Conservation (phyloP, 768 basidiomycete species). For the Trametes sanguinea region DNA sequence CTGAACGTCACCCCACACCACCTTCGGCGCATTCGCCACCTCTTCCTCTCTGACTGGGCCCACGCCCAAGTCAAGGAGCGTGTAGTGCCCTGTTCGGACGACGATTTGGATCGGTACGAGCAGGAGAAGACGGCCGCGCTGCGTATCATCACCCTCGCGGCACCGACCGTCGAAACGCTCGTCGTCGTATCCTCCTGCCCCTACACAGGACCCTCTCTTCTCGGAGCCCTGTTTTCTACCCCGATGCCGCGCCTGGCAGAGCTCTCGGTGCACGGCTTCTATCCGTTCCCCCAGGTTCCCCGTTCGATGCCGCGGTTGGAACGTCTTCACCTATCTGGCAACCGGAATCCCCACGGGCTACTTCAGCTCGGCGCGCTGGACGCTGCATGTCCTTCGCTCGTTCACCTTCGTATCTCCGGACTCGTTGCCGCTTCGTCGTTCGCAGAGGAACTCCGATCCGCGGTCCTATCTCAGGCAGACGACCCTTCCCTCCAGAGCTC, state of each 20-base stretch:
- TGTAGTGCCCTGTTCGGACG: slow-evolving; percentile 11
- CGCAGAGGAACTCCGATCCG: slow-evolving; percentile 40
- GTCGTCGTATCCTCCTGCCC: slow-evolving; percentile 39
- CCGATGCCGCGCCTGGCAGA: slow-evolving; percentile 43
- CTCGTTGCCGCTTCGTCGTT: slow-evolving; percentile 45
- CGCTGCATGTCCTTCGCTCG: slow-evolving; percentile 42
- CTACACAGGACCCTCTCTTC: slow-evolving; percentile 39
- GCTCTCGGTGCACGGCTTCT: slow-evolving; percentile 50
- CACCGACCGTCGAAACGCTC: slow-evolving; percentile 45
- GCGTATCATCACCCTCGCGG: slow-evolving; percentile 40
- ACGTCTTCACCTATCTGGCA: slow-evolving; percentile 49
- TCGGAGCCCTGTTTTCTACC: slow-evolving; percentile 46
- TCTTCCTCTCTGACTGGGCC: slow-evolving; percentile 46
- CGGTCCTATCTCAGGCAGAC: slow-evolving; percentile 20
- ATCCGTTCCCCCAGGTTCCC: slow-evolving; percentile 46
- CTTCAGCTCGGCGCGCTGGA: slow-evolving; percentile 42
- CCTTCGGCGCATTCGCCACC: slow-evolving; percentile 42
- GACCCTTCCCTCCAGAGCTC: slow-evolving; percentile 6
- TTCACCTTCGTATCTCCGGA: slow-evolving; percentile 44
- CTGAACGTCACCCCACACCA: slow-evolving; percentile 39
- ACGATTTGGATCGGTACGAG: slow-evolving; percentile 20
- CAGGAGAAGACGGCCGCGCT: slow-evolving; percentile 27
- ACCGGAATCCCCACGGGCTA: slow-evolving; percentile 52
- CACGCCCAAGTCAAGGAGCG: slow-evolving; percentile 17
- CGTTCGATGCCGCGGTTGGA: slow-evolving; percentile 39